These are phyloP conservation scores for Globisporangium apiculatum DNA, from an alignment of 352 stramenopile genomes.

Conservation along the genomic window DNA sequence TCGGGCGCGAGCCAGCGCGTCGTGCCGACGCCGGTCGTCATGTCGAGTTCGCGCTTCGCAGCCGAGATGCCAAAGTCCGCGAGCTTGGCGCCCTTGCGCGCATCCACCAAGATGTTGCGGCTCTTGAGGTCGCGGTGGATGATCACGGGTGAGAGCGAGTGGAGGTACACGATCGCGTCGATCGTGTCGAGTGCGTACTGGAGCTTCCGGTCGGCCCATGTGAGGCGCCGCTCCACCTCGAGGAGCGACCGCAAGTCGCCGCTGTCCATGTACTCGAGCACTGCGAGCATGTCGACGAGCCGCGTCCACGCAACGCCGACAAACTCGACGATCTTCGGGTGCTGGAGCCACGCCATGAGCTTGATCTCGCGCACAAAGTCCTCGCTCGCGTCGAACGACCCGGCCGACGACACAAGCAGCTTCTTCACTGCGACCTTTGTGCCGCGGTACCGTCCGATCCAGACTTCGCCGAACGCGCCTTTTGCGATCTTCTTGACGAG, in stretches of 20 bases:
- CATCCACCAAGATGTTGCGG: conserved; percentile 63
- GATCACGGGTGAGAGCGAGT: conserved; percentile 53
- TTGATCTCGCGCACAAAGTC: conserved; percentile 65
- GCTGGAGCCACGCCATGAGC: conserved; percentile 61
- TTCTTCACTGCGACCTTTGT: conserved; percentile 52
- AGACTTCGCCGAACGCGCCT: conserved; percentile 66
- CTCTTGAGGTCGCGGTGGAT: conserved; percentile 71
- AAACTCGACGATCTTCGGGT: conserved; percentile 62
- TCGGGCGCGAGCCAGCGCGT: conserved; percentile 59
- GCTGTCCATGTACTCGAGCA: conserved; percentile 66
- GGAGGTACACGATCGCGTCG: conserved; percentile 63
- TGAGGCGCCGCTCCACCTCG: conserved; percentile 21
- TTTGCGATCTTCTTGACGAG: conserved; percentile 59
- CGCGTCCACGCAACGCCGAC: conserved; percentile 71
- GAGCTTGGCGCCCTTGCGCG: conserved; percentile 54
- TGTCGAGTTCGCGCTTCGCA: conserved; percentile 41
- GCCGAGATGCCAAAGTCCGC: conserved; percentile 63
- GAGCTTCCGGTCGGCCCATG: conserved; percentile 33
- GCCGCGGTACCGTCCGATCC: conserved; percentile 59
- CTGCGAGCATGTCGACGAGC: conserved; percentile 54
- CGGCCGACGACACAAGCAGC: conserved; percentile 30
- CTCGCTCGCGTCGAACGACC: conserved; percentile 44
- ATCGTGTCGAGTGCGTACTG: conserved; percentile 54
- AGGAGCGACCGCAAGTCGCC: conserved; percentile 54
- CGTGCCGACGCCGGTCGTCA: conserved; percentile 59